Evolutionary conservation across 108 stramenopile species (phyloP), one percentile per base, ranked within the genome.

Genomic region (Schizochytrium sp.): DNA sequence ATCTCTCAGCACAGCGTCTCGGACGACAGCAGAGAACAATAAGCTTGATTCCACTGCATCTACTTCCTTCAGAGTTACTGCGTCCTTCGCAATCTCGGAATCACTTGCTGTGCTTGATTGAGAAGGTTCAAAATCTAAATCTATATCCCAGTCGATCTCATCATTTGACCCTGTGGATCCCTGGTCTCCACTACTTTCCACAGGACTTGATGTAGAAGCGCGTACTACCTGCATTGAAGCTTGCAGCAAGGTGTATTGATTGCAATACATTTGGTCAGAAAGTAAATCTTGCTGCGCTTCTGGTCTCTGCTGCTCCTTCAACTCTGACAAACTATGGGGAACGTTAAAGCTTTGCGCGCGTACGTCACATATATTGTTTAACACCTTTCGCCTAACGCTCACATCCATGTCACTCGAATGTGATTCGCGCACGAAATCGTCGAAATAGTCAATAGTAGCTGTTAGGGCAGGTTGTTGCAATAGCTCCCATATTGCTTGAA

Each of bases 141-240:
- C 64, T 8, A 69, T 69, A 2, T 69, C 64, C 64, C 64, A 69
- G 28, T 69, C 64, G 44, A 69, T 69, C 15, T 15, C 64, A 3
- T 69, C 64, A 15, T 12, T 28, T 28, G 28, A 28, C 28, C 28
- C 28, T 28, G 28, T 28, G 28, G 28, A 28, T 28, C 28, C 28
- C 28, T 28, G 28, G 28, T 28, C 28, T 28, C 28, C 64, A 28
- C 44, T 44, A 1, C 19, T n/a, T n/a, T 17, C 15, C 15, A 3
- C 7, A 69, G 1, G 19, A 7, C 19, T 28, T 38, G 28, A 0
- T 15, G 12, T 7, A 38, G 15, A 8, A 15, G 28, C 42, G 19
- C 28, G 2, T n/a, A n/a, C 28, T 60, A n/a, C 59, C 17, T n/a
- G 59, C 1, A n/a, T 1, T 60, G 59, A 17, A n/a, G 17, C 59